phyloP scores from a whole-genome alignment of 73 alveolate genomes.

The Paraurostyla sp. region DNA sequence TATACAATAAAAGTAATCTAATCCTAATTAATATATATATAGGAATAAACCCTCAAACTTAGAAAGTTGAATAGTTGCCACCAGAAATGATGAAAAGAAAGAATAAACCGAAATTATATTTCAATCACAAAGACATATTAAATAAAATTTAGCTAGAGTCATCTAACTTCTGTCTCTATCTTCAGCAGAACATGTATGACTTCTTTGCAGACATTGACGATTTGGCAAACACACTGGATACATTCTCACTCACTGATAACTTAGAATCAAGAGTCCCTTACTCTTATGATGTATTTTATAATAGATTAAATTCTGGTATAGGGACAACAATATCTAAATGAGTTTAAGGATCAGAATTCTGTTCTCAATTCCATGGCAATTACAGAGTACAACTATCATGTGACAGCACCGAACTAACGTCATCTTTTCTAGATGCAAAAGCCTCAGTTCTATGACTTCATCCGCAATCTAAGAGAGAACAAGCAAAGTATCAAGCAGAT shows the following conservation, averaged over 20 bases:
- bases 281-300: conserved; percentile 7
- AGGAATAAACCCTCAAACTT: conserved; percentile 61
- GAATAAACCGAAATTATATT: conserved; percentile 60
- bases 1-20: conserved; percentile 66
- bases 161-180: conserved; percentile 28
- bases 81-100: not conserved
- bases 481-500: not conserved
- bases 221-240: conserved; percentile 53
- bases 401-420: not conserved
- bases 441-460: conserved; percentile 40
- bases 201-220: conserved; percentile 61
- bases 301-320: not conserved
- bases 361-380: not conserved
- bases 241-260: conserved; percentile 49
- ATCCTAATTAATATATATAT: not conserved
- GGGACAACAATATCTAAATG: conserved; percentile 26
- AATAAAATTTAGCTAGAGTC: conserved; percentile 41
- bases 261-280: not conserved
- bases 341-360: conserved; percentile 36
- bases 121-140: conserved; percentile 50
- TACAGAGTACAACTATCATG: conserved; percentile 55
- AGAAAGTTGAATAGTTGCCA: not conserved
- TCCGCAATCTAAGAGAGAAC: not conserved
- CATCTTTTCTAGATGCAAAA: not conserved
- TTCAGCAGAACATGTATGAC: conserved; percentile 67